Evolutionary conservation across 2,329 filamentous ascomycete genomes (phyloP), one percentile per base, ranked within the genome.

Genomic region (Cercospora zeae-maydis): DNA sequence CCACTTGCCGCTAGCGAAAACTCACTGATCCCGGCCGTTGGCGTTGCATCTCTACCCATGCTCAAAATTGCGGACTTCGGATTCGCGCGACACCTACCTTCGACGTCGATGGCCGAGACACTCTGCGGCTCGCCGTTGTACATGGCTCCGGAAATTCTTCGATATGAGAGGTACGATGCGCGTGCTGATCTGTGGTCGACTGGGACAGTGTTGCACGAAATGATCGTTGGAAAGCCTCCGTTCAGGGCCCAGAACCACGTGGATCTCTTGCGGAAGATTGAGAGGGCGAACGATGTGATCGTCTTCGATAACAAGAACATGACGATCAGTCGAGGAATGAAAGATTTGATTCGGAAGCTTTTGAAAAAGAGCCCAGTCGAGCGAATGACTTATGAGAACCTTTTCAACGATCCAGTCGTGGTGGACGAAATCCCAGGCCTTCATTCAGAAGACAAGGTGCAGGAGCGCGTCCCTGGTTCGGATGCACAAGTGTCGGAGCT

Each of bases 111-210:
- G 66, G 95, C 95, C 10, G 95, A 99, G 76, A 99, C 95, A 0
- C 85, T 99, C 0, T 99, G 95, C 76, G 95, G 95, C 16, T 98
- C 95, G 11, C 95, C 95, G 9, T 81, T 99, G 27, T 99, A 99
- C 79, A 99, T 99, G 95, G 95, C 95, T 0, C 95, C 95, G 3
- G 95, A 99, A 79, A 99, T 99, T 67, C 82, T 99, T 66, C 88
- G 93, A 63, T 99, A 98, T 72, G 93, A 99, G 76, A 93, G 93
- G 73, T 99, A 99, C 76, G 93, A 96, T 78, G 92, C 93, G 67
- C 96, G 96, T 77, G 93, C 93, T 52, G 95, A 99, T 79, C 80
- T 99, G 34, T 99, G 95, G 95, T 99, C 95, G 21, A 92, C 97
- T 34, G 95, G 95, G 56, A 96, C 95, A 16, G 95, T 99, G 8